Conservation (phyloP, 2,329 filamentous ascomycete species). For the Dryadomyces quercus-mongolicae region DNA sequence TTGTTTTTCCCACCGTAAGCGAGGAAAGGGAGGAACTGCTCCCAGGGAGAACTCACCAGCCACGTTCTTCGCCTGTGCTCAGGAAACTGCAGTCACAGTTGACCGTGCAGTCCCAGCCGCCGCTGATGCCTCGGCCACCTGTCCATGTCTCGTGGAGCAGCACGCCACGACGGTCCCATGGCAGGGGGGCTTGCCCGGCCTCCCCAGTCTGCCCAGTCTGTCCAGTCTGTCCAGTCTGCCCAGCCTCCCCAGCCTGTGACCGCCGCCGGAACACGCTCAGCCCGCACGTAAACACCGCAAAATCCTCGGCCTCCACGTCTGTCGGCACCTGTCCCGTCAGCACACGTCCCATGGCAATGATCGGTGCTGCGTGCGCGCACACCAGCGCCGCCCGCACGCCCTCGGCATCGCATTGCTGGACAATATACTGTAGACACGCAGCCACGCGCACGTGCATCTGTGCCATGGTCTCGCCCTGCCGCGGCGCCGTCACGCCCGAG, state of each 20-base stretch:
- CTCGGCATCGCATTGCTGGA: constrained; percentile 59
- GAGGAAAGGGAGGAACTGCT: too few relatives aligned
- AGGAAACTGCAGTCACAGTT: constrained; percentile 48
- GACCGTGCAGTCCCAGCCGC: constrained; percentile 66
- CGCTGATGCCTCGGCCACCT: constrained; percentile 49
- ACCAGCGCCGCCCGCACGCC: constrained; percentile 62
- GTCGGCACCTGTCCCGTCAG: constrained; percentile 70
- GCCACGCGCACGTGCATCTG: constrained; percentile 73
- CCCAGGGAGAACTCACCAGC: constrained; percentile 16
- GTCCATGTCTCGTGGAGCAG: constrained; percentile 33
- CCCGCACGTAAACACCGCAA: constrained; percentile 72
- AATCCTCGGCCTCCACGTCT: constrained; percentile 63
- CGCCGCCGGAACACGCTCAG: constrained; percentile 49
- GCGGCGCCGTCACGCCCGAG: constrained; percentile 54
- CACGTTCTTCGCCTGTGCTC: constrained; percentile 12
- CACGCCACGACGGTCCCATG: constrained; percentile 5
- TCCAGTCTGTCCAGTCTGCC: too few relatives aligned
- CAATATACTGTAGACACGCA: constrained; percentile 55
- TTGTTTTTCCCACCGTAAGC: too few relatives aligned
- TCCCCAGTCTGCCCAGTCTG: too few relatives aligned
- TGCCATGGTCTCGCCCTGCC: constrained; percentile 65
- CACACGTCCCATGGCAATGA: constrained; percentile 75
- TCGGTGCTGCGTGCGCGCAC: constrained; percentile 78
- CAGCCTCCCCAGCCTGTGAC: too few relatives aligned
- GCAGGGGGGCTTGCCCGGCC: background rate